Percentiles rank a stretch among this genome's conserved stretches.
phyloP scores from a whole-genome alignment of 2,329 filamentous ascomycete species.

The Massarina eburnea region DNA sequence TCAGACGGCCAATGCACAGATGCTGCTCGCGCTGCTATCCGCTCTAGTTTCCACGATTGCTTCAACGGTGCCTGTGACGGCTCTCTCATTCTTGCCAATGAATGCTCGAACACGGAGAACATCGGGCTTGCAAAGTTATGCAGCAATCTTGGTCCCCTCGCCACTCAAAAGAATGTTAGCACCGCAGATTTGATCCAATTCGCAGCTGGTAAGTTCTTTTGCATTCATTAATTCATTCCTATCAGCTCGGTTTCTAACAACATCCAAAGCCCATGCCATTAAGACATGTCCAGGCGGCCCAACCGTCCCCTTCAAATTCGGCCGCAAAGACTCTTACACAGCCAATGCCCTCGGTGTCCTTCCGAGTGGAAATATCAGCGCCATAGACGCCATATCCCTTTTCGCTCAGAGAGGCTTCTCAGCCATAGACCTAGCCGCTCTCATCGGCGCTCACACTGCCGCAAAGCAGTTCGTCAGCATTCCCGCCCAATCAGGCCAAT shows the following conservation, averaged over 20 bases:
- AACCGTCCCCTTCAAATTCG: slow-evolving; percentile 35
- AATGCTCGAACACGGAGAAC: slow-evolving; percentile 44
- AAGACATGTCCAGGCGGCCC: slow-evolving; percentile 41
- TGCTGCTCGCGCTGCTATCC: slow-evolving; percentile 38
- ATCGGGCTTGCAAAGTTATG: slow-evolving; percentile 49
- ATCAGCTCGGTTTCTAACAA: slow-evolving; percentile 1
- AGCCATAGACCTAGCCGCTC: slow-evolving; percentile 40
- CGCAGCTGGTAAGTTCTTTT: slow-evolving; percentile 27
- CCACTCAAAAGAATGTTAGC: slow-evolving; percentile 42
- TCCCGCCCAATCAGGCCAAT: slow-evolving; percentile 24
- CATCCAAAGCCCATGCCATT: slow-evolving; percentile 32
- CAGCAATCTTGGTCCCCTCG: slow-evolving; percentile 43
- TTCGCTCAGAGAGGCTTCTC: slow-evolving; percentile 43
- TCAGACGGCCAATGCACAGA: slow-evolving; percentile 39
- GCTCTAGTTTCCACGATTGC: slow-evolving; percentile 40
- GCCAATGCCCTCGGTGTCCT: slow-evolving; percentile 27
- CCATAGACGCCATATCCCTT: slow-evolving; percentile 25
- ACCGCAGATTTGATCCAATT: slow-evolving; percentile 41
- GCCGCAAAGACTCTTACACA: slow-evolving; percentile 32
- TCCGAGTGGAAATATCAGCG: slow-evolving; percentile 18
- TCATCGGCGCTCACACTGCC: slow-evolving; percentile 42
- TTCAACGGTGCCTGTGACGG: slow-evolving; percentile 42
- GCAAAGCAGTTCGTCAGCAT: slow-evolving; percentile 32
- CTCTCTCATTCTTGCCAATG: slow-evolving; percentile 38
- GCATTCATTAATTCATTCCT: not conserved